Evolutionary conservation across 208 protist genomes (phyloP).

Genomic region (Trypanosoma theileri): DNA sequence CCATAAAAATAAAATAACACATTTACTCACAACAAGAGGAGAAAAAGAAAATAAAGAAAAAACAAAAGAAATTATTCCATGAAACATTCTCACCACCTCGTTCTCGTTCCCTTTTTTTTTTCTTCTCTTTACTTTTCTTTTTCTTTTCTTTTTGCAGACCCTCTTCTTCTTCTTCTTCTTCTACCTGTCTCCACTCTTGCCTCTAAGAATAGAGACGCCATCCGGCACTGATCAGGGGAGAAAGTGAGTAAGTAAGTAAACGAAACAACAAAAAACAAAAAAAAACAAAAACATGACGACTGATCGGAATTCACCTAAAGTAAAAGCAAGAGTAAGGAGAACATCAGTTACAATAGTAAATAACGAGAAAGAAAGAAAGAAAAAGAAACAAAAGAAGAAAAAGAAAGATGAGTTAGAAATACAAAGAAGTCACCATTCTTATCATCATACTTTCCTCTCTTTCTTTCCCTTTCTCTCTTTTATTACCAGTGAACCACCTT

Average conservation of each 20-base stretch:
- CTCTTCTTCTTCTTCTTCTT: not conserved
- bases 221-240: no score
- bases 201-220: no score
- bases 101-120: not conserved
- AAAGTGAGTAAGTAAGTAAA: not conserved
- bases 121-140: not conserved
- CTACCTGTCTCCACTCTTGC: not conserved
- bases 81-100: not conserved
- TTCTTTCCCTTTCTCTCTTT: conserved; percentile 11
- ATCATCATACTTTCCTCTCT: not conserved
- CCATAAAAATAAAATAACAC: no score
- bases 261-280: conserved; percentile 9
- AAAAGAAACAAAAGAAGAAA: not conserved
- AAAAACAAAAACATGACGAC: conserved; percentile 17
- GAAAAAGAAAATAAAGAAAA: no score
- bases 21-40: no score
- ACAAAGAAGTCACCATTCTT: not conserved
- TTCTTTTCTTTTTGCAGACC: not conserved
- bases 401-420: not conserved
- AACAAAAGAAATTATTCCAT: no score
- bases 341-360: not conserved
- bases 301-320: not conserved
- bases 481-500: not conserved
- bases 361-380: conserved; percentile 19
- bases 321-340: not conserved